Base-by-base conservation (phyloP, 1,139 yeast species). In the Blastobotrys persicus region DNA sequence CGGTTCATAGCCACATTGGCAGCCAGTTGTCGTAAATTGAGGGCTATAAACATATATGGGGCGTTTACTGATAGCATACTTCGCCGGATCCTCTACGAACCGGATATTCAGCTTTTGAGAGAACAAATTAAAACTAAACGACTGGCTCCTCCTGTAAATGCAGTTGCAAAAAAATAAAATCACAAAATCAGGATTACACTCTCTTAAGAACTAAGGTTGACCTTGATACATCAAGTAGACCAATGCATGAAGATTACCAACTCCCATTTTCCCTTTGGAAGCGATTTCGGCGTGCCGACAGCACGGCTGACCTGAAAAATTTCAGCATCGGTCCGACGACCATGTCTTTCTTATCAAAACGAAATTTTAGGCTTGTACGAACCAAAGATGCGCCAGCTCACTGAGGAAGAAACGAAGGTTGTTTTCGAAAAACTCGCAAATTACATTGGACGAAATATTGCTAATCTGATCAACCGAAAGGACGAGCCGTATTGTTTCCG, bases 401-500 rank as follows among this genome's bases (percentile, higher is more conserved):
- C 98, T 57, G 98, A 92, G 69, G 96, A 88, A 69, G 99, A 92
- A 68, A 92, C 98, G 41, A 88, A 87, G 67, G 94, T 86, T 28
- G 96, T 92, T 43, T 92, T 92, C 68, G 98, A 92, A 67, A 92
- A 92, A 71, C 80, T 92, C 51, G 97, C 98, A 55, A 92, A 87
- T 68, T 94, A 92, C 65, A 88, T 92, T 57, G 99, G 99, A 13
- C 79, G 97, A 68, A 92, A 92, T 69, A 91, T 94, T 55, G 81
- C 96, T 11, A 82, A 83, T 59, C 75, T 92, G 54, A 88, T 92
- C 57, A 95, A 92, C 63, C 85, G 91, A 65, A 83, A 88, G 42
- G 89, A 88, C 59, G 87, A 86, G 60, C 95, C 96, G 32, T 95
- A 89, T 71, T 96, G 95, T 43, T 89, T 92, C 76, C 79, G 98